Evolutionary conservation across 1,284 basidiomycete species (phyloP).

Genomic region (Apiotrichum domesticum): DNA sequence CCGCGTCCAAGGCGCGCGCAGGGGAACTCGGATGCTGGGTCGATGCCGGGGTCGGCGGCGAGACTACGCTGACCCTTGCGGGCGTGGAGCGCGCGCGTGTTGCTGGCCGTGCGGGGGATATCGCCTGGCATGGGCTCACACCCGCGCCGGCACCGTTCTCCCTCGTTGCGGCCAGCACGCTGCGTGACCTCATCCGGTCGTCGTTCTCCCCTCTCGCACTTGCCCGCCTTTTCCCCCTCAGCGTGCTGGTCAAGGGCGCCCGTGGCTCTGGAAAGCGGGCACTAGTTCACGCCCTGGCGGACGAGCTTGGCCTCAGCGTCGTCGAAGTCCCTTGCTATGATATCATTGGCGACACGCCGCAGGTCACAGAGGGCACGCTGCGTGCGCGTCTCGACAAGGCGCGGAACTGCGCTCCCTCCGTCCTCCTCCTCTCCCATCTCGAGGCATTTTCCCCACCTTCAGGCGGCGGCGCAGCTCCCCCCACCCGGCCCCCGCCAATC

Average conservation of each 20-base stretch:
- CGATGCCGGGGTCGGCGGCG: slow-evolving; percentile 62
- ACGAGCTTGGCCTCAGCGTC: slow-evolving; percentile 56
- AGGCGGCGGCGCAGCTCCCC: slow-evolving; percentile 53
- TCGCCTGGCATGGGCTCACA: slow-evolving; percentile 23
- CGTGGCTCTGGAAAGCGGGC: slow-evolving; percentile 51
- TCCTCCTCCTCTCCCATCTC: slow-evolving; percentile 74
- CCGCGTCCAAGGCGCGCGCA: slow-evolving; percentile 40
- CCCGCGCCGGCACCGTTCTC: slow-evolving; percentile 25
- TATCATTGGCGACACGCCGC: slow-evolving; percentile 70
- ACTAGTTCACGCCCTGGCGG: slow-evolving; percentile 32
- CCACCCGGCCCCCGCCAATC: slow-evolving; percentile 23
- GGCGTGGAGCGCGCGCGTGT: slow-evolving; percentile 48
- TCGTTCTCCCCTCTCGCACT: slow-evolving; percentile 22
- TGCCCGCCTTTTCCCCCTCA: slow-evolving; percentile 25
- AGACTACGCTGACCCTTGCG: slow-evolving; percentile 49
- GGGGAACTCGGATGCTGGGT: slow-evolving; percentile 83
- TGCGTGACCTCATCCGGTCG: slow-evolving; percentile 32
- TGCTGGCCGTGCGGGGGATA: slow-evolving; percentile 19
- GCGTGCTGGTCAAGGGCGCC: slow-evolving; percentile 52
- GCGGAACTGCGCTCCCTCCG: slow-evolving; percentile 71
- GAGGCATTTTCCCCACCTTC: slow-evolving; percentile 75
- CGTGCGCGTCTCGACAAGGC: slow-evolving; percentile 75
- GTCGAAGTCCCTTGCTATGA: slow-evolving; percentile 83
- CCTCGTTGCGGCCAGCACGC: slow-evolving; percentile 12
- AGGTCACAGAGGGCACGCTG: slow-evolving; percentile 71